Evolutionary conservation across 75 land plant genomes (phyloP), one percentile per base, ranked within the genome.

Genomic region (Picea sitchensis): DNA sequence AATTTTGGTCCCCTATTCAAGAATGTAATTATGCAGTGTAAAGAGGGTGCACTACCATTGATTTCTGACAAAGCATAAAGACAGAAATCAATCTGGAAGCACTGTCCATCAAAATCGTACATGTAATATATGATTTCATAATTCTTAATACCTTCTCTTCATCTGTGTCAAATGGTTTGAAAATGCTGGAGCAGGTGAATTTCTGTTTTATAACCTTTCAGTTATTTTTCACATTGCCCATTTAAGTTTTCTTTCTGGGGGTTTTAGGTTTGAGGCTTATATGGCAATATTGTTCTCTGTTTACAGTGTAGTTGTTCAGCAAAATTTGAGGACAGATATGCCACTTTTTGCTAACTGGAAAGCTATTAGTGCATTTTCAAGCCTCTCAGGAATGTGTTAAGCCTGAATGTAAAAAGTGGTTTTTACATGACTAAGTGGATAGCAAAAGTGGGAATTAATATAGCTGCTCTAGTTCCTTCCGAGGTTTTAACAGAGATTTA

Each of bases 301-400:
- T 71, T 71, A 71, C 51, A 15, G 54, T 71, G 51, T 71, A 71
- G 73, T 47, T 44, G 73, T 47, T 44, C 51, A 44, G 51, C 54
- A 71, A 71, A 71, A 71, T 38, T 67, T 44, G 73, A 44, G 73
- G 54, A 38, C 51, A 71, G 23, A 71, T 69, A 36, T 38, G 73
- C 73, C 73, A 71, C 73, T 44, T 71, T 67, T 71, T 71, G 73
- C 51, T 71, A 71, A 71, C 44, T 71, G 73, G 73, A 38, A 38
- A 47, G 73, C 73, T 44, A 71, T 6, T 71, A 44, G 73, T 71
- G 73, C 73, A 20, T 36, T 71, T 71, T 71, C 73, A 71, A 64
- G 18, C 73, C 73, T 71, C 73, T 71, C 9, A 71, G 51, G 73
- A 8, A 20, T 71, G 6, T 47, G 18, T 71, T 38, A 21, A 20